Evolutionary conservation across 495 filamentous ascomycete species (phyloP).

Genomic region (Aspergillus funiculosus): DNA sequence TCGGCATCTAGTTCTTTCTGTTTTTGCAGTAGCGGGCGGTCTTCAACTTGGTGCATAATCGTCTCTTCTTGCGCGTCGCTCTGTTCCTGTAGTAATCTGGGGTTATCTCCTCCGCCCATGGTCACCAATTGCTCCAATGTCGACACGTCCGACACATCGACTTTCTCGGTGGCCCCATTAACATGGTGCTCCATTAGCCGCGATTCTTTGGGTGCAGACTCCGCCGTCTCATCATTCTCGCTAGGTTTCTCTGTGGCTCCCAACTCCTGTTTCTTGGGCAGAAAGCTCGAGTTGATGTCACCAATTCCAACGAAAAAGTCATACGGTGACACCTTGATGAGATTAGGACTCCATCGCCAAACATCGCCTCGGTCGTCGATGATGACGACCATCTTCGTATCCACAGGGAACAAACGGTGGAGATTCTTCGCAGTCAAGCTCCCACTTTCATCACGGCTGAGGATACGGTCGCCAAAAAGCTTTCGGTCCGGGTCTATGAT

Average conservation of each 20-base stretch:
- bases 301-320: constrained; percentile 98
- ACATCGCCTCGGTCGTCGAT: constrained; percentile 97
- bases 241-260: constrained; percentile 31
- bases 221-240: constrained; percentile 17
- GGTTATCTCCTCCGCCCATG: constrained; percentile 70
- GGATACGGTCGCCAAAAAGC: constrained; percentile 88
- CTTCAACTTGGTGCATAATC: constrained; percentile 80
- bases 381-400: constrained; percentile 98
- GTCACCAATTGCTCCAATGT: constrained; percentile 69
- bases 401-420: constrained; percentile 87
- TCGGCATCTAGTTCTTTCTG: constrained; percentile 84
- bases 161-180: constrained; percentile 30
- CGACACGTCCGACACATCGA: constrained; percentile 39
- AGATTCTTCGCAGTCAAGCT: constrained; percentile 85
- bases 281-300: constrained; percentile 96
- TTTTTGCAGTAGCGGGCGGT: constrained; percentile 77
- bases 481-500: constrained; percentile 88
- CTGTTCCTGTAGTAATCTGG: constrained; percentile 65
- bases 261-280: constrained; percentile 81
- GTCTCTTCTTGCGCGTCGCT: constrained; percentile 75
- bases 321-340: constrained; percentile 91
- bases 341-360: constrained; percentile 90
- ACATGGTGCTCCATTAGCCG: too few species aligned
- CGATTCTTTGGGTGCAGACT: constrained; percentile 26
- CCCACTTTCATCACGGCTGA: constrained; percentile 94